Evolutionary conservation across 306 rosid species (phyloP).

Genomic region (Cicer cuneatum): DNA sequence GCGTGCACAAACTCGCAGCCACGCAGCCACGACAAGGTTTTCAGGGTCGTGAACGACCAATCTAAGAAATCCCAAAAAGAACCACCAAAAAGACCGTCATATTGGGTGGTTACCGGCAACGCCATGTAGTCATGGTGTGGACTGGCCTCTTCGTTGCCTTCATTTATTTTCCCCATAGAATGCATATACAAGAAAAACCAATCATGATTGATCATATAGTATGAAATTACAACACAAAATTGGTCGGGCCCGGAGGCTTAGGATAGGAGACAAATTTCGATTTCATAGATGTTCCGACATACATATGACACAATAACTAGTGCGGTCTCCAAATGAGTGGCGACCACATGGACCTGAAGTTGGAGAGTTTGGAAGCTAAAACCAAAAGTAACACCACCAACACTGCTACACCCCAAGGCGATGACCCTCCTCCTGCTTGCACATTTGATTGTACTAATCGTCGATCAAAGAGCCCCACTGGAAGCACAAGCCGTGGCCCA

Average conservation of each 20-base stretch:
- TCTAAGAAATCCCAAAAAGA: conserved; percentile 53
- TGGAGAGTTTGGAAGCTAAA: conserved; percentile 60
- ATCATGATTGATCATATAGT: neutral
- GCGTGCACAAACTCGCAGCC: conserved; percentile 77
- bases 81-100: conserved; percentile 62
- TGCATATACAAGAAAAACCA: neutral
- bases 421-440: conserved; percentile 32
- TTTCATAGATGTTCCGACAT: neutral
- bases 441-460: neutral
- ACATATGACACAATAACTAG: conserved; percentile 23
- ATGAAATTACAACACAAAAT: conserved; percentile 8
- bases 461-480: conserved; percentile 20
- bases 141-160: conserved; percentile 57
- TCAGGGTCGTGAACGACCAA: conserved; percentile 71
- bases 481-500: conserved; percentile 46
- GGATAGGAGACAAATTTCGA: neutral
- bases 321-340: conserved; percentile 57
- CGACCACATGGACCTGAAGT: conserved; percentile 70
- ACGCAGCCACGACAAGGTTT: conserved; percentile 69
- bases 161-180: conserved; percentile 33
- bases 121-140: conserved; percentile 62
- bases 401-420: conserved; percentile 71
- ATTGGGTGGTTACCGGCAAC: conserved; percentile 72
- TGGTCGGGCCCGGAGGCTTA: neutral
- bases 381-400: conserved; percentile 60